A percentile compares a stretch with the other conserved stretches of the same genome.
phyloP scores from a whole-genome alignment of 805 yeast genomes.

The Metschnikowia proteae region DNA sequence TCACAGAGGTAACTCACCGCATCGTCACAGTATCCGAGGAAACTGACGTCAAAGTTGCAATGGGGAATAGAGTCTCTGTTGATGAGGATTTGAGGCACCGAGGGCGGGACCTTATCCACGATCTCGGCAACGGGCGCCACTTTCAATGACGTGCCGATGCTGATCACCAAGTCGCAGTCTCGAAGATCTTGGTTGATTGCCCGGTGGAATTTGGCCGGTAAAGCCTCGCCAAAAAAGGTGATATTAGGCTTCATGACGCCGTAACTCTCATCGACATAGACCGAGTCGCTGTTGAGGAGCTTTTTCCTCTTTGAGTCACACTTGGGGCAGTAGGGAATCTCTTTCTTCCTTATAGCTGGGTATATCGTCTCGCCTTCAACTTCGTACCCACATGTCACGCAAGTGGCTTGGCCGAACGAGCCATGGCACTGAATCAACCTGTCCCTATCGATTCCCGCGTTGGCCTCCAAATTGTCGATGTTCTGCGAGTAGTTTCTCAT shows the following conservation, averaged over 20 bases:
- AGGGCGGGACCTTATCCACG: conserved; percentile 65
- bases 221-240: conserved; percentile 83
- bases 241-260: conserved; percentile 93
- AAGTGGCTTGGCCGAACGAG: conserved; percentile 83
- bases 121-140: conserved; percentile 91
- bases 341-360: conserved; percentile 52
- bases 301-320: conserved; percentile 48
- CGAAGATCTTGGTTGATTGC: conserved; percentile 54
- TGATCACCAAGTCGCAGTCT: conserved; percentile 72
- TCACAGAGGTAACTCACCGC: conserved; percentile 58
- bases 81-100: conserved; percentile 79
- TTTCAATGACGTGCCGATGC: conserved; percentile 87
- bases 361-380: conserved; percentile 65
- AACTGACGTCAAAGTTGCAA: conserved; percentile 71
- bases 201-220: conserved; percentile 68
- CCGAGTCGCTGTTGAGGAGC: conserved; percentile 24
- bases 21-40: conserved; percentile 82
- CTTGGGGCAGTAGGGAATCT: conserved; percentile 68
- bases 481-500: conserved; percentile 87
- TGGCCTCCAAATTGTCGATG: conserved; percentile 81
- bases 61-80: conserved; percentile 74
- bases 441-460: conserved; percentile 66
- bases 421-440: conserved; percentile 89
- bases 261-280: conserved; percentile 44
- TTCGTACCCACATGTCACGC: conserved; percentile 67